These are phyloP conservation scores for Endoconidiophora laricicola DNA, from an alignment of 2,329 filamentous ascomycete genomes.

Conservation along the genomic window DNA sequence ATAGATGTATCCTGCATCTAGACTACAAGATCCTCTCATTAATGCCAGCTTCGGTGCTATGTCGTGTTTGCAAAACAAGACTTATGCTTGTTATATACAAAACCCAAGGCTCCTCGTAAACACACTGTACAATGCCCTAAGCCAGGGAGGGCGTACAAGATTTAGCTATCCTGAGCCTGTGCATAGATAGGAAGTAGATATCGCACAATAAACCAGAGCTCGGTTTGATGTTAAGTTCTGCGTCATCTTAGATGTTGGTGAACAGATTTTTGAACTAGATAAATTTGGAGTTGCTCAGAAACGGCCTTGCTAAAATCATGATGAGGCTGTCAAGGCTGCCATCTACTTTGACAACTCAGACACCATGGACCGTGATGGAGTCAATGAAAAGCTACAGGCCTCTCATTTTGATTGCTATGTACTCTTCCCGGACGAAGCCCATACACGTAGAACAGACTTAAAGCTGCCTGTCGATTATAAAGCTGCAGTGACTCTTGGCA, in stretches of 20 bases:
- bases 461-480: conserved; percentile 40
- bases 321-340: conserved; percentile 17
- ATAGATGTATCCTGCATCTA: too few species aligned
- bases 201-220: too few species aligned
- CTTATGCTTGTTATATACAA: too few species aligned
- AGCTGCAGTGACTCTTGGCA: conserved; percentile 51
- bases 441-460: conserved; percentile 55
- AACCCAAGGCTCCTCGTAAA: too few species aligned
- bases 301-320: conserved; percentile 24
- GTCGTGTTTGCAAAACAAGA: too few species aligned
- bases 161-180: too few species aligned
- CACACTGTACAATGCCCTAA: too few species aligned
- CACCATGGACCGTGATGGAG: conserved; percentile 32
- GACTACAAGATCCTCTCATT: too few species aligned
- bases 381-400: conserved; percentile 31
- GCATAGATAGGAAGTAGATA: too few species aligned
- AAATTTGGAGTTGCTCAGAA: conserved; percentile 35
- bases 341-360: conserved; percentile 44
- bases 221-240: conserved; percentile 24
- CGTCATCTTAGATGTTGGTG: conserved; percentile 56
- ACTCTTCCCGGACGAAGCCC: conserved; percentile 52
- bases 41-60: too few species aligned
- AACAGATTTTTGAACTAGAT: conserved; percentile 46
- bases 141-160: too few species aligned
- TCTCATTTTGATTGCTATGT: conserved; percentile 48